Base-by-base conservation (phyloP, 768 basidiomycete genomes). In the Lactifluus pinguis region DNA sequence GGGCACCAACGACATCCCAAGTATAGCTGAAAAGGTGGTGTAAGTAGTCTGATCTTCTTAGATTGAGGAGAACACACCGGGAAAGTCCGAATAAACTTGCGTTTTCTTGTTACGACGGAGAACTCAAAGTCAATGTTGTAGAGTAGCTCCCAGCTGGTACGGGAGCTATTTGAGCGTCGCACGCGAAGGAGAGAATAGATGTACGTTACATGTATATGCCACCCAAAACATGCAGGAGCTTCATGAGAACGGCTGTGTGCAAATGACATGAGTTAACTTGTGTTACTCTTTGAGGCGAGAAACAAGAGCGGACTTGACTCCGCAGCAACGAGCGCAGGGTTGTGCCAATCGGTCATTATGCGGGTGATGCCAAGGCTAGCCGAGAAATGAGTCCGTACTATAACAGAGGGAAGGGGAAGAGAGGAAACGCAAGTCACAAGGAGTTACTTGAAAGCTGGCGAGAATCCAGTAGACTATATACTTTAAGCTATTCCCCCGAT, bases 141-240 rank as follows among this genome's bases (percentile, higher is more conserved):
- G 19, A 61, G 1, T 44, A 63, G 52, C 38, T 63, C 62, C 62
- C 62, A 63, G 42, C 62, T 61, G 11, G n/a, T 34, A 48, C 11
- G 2, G 14, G 29, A 30, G 42, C 5, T 2, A 5, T 13, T 30
- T 39, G 1, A 25, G 17, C 6, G 19, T 34, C 41, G 4, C 10
- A 44, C 3, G 38, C 38, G 55, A 11, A 21, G 19, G 19, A 56
- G 50, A 48, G 36, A 29, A n/a, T 11, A 19, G 47, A 19, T 19
- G 25, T 39, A 41, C 5, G 50, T 49, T n/a, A 62, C 63, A 64
- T 53, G 47, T 64, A 57, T 34, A 64, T 13, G 14, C 63, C 61
- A 17, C 50, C 62, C 11, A 57, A 17, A 19, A 63, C 55, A 45
- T 62, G 55, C 3, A 42, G 8, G 6, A 58, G 25, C 47, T 63